These are phyloP conservation scores for Pichiaceae sp. DNA, from an alignment of 1,139 yeast species.

Conservation along the genomic window DNA sequence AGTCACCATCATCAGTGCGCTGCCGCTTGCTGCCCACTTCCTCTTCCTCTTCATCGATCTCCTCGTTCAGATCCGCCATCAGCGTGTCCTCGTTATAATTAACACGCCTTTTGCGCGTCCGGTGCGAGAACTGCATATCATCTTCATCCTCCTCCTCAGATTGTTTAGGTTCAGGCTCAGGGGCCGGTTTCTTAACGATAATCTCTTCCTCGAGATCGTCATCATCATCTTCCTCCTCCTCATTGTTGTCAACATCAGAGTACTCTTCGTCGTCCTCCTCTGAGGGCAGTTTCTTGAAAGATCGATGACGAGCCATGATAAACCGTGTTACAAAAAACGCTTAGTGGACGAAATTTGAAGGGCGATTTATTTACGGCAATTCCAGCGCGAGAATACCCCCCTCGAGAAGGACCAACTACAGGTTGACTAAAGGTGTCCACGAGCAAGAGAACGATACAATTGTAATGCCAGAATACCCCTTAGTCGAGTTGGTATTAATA, in stretches of 20 bases:
- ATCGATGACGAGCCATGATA: not conserved
- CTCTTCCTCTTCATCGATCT: constrained; percentile 22
- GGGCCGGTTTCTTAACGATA: not conserved
- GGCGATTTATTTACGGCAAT: no score
- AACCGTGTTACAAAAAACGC: no score
- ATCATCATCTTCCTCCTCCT: constrained; percentile 12
- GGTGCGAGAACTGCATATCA: constrained; percentile 17
- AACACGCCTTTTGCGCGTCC: constrained; percentile 20
- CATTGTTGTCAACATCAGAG: not conserved
- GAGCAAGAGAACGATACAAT: no score
- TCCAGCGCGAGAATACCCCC: no score
- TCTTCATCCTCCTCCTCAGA: constrained; percentile 8
- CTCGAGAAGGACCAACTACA: no score
- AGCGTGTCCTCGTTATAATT: constrained; percentile 25
- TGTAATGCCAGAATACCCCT: no score
- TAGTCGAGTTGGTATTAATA: no score
- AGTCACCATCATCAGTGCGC: constrained; percentile 19
- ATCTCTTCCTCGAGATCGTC: constrained; percentile 6
- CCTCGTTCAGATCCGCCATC: constrained; percentile 18
- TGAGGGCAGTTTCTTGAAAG: not conserved
- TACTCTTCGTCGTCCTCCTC: not conserved
- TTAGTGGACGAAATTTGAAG: no score
- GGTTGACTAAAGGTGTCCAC: no score
- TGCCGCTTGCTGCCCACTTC: constrained; percentile 7
- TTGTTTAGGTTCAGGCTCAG: not conserved